Evolutionary conservation across 2,329 filamentous ascomycete genomes (phyloP).

Genomic region (Madurella mycetomatis): DNA sequence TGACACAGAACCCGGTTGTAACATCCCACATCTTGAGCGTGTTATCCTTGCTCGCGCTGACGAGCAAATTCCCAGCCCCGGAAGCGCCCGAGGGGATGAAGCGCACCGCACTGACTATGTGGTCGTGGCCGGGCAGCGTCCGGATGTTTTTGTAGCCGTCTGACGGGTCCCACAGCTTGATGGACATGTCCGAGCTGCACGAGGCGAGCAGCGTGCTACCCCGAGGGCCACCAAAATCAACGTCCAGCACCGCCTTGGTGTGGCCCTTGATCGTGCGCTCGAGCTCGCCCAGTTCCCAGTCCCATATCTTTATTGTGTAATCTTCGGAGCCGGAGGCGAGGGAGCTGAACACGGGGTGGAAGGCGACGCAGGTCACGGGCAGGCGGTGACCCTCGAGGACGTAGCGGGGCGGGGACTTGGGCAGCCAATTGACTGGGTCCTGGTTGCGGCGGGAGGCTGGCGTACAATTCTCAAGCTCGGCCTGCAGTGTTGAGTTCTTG

Average conservation of each 20-base stretch:
- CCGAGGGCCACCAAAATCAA: conserved; percentile 83
- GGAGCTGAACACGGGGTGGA: conserved; percentile 87
- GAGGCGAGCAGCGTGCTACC: conserved; percentile 72
- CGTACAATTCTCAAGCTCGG: conserved; percentile 78
- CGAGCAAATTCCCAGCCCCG: conserved; percentile 73
- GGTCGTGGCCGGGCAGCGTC: conserved; percentile 88
- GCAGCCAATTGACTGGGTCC: conserved; percentile 82
- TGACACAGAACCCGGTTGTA: conserved; percentile 84
- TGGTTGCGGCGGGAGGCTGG: conserved; percentile 62
- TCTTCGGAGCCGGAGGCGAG: conserved; percentile 92
- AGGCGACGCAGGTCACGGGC: conserved; percentile 83
- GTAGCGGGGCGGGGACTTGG: conserved; percentile 74
- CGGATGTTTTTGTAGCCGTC: conserved; percentile 94
- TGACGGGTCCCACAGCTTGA: conserved; percentile 89
- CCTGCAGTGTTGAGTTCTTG: conserved; percentile 65
- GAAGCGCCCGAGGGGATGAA: conserved; percentile 84
- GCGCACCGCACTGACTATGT: conserved; percentile 80
- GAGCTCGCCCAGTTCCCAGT: conserved; percentile 89
- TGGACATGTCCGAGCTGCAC: conserved; percentile 83
- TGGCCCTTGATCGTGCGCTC: conserved; percentile 89
- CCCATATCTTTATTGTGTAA: conserved; percentile 93
- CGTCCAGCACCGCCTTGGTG: conserved; percentile 79
- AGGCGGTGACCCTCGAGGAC: conserved; percentile 78
- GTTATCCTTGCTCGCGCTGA: conserved; percentile 80
- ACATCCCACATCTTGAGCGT: conserved; percentile 87